phyloP scores from a whole-genome alignment of 1,284 basidiomycete genomes.

The Sporisorium scitamineum region DNA sequence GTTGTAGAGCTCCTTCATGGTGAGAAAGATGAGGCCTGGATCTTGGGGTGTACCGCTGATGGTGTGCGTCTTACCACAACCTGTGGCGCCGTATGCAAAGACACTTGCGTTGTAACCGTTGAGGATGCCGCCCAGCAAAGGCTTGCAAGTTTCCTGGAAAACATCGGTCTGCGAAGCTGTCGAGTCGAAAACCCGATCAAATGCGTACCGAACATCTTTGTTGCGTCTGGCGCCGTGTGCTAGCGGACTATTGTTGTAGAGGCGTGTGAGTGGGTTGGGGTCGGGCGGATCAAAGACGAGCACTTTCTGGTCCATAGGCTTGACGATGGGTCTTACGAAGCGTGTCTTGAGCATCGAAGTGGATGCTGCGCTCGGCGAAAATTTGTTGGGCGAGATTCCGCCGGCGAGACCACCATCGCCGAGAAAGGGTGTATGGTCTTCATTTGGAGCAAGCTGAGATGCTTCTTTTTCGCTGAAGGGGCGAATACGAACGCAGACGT shows the following conservation, averaged over 20 bases:
- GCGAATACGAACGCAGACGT: constrained; percentile 64
- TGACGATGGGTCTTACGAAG: constrained; percentile 65
- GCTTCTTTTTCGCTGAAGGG: constrained; percentile 66
- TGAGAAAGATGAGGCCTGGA: constrained; percentile 68
- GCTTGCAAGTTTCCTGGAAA: constrained; percentile 64
- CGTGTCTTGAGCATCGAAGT: constrained; percentile 37
- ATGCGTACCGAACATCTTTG: constrained; percentile 67
- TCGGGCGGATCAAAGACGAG: constrained; percentile 68
- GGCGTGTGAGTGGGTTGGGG: constrained; percentile 54
- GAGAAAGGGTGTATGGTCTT: constrained; percentile 63
- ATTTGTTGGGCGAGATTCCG: constrained; percentile 56
- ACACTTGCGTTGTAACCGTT: constrained; percentile 68
- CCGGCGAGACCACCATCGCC: constrained; percentile 66
- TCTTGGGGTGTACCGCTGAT: constrained; percentile 65
- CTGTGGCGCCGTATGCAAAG: constrained; percentile 68
- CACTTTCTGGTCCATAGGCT: constrained; percentile 66
- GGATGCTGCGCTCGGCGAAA: constrained; percentile 18
- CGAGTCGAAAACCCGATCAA: constrained; percentile 67
- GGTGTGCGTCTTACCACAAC: constrained; percentile 69
- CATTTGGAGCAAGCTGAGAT: constrained; percentile 57
- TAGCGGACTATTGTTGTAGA: constrained; percentile 39
- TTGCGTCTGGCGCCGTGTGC: constrained; percentile 41
- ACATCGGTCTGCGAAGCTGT: constrained; percentile 59
- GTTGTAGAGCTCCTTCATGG: constrained; percentile 68
- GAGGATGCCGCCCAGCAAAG: constrained; percentile 63